phyloP scores from a whole-genome alignment of 768 basidiomycete species.

The Pholiota microspora region DNA sequence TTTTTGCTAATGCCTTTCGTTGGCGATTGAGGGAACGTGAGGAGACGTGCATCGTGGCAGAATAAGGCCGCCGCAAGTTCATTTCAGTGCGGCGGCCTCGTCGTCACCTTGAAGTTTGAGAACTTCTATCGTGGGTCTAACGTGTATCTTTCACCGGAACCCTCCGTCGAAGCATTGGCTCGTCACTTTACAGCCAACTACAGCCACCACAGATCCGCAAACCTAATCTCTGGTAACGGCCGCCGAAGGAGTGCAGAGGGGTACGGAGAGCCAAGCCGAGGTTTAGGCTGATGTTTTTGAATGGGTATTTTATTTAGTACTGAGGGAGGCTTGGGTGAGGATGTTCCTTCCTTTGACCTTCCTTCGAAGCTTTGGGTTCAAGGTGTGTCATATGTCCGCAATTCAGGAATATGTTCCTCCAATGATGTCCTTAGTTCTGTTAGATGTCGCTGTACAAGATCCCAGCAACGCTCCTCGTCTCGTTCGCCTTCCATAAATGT shows the following conservation, averaged over 20 bases:
- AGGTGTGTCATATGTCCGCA: too few relatives aligned
- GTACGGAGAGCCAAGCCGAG: not conserved
- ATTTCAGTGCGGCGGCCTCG: not conserved
- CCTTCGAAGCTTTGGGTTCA: too few relatives aligned
- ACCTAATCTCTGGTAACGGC: not conserved
- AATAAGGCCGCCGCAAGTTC: not conserved
- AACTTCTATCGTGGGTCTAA: too few relatives aligned
- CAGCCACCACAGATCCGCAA: not conserved
- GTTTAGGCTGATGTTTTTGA: not conserved
- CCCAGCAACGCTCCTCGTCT: conserved; percentile 13
- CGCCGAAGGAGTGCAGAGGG: not conserved
- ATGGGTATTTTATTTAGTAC: not conserved
- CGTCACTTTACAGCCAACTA: not conserved
- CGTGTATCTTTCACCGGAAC: too few relatives aligned
- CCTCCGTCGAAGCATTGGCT: too few relatives aligned
- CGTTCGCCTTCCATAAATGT: conserved; percentile 7
- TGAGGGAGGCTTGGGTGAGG: not conserved
- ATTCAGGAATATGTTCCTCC: too few relatives aligned
- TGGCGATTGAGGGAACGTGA: not conserved
- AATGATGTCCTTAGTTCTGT: too few relatives aligned
- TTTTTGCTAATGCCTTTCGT: not conserved
- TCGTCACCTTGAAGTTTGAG: too few relatives aligned
- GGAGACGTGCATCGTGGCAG: not conserved
- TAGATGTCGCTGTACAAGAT: conserved; percentile 16
- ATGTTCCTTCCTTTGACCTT: not conserved